A percentile compares a stretch with the other conserved stretches of the same genome.
phyloP scores from a whole-genome alignment of 208 protist genomes.

The Leishmania gerbilli region DNA sequence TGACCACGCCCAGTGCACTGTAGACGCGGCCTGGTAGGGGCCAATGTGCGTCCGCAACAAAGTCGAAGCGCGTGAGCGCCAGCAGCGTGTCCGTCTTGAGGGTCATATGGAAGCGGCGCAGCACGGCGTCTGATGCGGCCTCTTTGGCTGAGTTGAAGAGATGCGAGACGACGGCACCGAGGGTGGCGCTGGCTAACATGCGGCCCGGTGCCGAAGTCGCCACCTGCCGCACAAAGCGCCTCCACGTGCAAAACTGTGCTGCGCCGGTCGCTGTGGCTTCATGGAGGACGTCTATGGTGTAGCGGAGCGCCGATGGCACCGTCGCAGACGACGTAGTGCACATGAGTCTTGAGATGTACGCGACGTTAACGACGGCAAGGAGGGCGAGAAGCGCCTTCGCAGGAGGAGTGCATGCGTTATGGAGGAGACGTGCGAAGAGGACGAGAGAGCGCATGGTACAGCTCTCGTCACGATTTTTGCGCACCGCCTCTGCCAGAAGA shows the following conservation, averaged over 20 bases:
- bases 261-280: neutral
- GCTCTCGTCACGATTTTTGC: conserved; percentile 10
- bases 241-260: neutral
- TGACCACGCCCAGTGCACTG: conserved; percentile 38
- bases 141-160: conserved; percentile 19
- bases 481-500: conserved; percentile 5
- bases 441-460: neutral
- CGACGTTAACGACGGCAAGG: conserved; percentile 6
- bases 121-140: conserved; percentile 25
- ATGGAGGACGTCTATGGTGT: conserved; percentile 6
- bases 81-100: conserved; percentile 44
- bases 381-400: conserved; percentile 9
- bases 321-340: neutral
- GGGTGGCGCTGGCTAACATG: conserved; percentile 10
- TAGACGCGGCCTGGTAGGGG: conserved; percentile 37
- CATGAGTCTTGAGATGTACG: conserved; percentile 4
- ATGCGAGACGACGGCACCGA: conserved; percentile 19
- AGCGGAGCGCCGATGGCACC: conserved; percentile 15
- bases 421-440: conserved; percentile 21
- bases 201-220: conserved; percentile 4
- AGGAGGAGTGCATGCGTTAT: neutral
- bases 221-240: neutral
- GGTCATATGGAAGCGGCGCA: conserved; percentile 17
- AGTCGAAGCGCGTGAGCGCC: conserved; percentile 49
- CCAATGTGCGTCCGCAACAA: conserved; percentile 41